phyloP scores from a whole-genome alignment of 257 asterid genomes.

The Przewalskia tangutica region DNA sequence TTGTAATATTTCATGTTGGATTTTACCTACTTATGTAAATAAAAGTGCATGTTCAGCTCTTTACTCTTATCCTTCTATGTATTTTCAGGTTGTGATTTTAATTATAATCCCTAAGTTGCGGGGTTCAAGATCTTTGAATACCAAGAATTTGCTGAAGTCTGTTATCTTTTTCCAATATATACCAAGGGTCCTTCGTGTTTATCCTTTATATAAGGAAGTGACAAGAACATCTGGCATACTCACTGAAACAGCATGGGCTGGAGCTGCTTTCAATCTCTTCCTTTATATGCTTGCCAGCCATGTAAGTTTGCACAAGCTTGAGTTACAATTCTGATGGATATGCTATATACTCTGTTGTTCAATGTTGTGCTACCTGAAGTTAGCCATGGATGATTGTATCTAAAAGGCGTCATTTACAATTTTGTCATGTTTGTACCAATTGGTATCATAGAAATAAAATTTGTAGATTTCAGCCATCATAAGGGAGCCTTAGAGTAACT shows the following conservation, averaged over 20 bases:
- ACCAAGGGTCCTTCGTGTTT: constrained; percentile 82
- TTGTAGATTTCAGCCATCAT: background rate
- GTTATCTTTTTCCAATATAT: constrained; percentile 79
- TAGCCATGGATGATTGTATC: background rate
- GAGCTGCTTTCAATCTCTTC: constrained; percentile 94
- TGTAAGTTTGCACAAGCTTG: constrained; percentile 41
- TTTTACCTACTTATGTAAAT: background rate
- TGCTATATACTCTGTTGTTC: no score
- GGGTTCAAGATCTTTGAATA: constrained; percentile 72
- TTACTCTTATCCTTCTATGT: background rate
- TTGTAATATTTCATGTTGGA: background rate
- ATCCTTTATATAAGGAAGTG: constrained; percentile 88
- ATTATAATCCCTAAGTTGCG: constrained; percentile 56
- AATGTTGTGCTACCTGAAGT: background rate
- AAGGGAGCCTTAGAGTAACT: no score
- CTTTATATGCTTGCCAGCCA: constrained; percentile 99
- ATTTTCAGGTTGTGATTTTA: constrained; percentile 58
- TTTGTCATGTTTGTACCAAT: background rate
- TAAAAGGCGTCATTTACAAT: background rate
- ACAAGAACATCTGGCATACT: constrained; percentile 97
- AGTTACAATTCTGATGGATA: background rate
- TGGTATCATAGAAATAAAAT: background rate
- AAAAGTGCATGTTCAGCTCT: background rate
- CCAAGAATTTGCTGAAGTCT: constrained; percentile 71
- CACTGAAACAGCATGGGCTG: constrained; percentile 99